Percentiles rank a stretch among this genome's conserved stretches.
These are phyloP conservation scores for Lachnellula arida DNA, from an alignment of 2,329 filamentous ascomycete genomes.

Conservation along the genomic window DNA sequence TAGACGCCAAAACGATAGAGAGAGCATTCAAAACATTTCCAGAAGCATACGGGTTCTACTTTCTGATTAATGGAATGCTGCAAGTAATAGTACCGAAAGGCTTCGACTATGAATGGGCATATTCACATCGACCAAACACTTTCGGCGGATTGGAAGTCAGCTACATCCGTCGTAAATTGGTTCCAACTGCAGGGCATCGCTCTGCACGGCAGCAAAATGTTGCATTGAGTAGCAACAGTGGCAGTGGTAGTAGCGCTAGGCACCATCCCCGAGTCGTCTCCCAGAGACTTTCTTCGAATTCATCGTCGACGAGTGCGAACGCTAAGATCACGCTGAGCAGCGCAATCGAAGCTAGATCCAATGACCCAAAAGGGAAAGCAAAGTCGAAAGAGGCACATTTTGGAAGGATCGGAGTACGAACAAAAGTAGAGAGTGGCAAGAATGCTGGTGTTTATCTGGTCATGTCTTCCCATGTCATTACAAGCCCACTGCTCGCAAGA, in stretches of 20 bases:
- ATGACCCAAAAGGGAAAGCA: background rate
- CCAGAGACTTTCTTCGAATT: background rate
- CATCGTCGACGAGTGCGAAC: background rate
- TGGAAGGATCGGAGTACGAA: slow-evolving; percentile 2
- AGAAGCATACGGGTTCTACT: slow-evolving; percentile 1
- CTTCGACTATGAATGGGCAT: slow-evolving; percentile 3
- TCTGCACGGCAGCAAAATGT: background rate
- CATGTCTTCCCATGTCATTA: slow-evolving; percentile 4
- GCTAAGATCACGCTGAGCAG: background rate
- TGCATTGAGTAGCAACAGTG: background rate
- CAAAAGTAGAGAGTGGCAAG: background rate
- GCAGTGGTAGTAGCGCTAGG: background rate
- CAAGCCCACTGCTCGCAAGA: slow-evolving; percentile 1
- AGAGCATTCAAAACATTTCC: background rate
- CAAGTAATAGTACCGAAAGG: background rate
- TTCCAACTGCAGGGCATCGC: background rate
- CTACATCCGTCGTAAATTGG: background rate
- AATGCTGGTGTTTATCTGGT: background rate
- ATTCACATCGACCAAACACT: slow-evolving; percentile 1
- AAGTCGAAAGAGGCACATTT: background rate
- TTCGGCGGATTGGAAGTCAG: slow-evolving; percentile 4
- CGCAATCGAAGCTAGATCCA: background rate
- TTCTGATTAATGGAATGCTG: slow-evolving; percentile 1
- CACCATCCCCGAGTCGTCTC: background rate
- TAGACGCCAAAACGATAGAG: background rate